Conservation (phyloP, 495 filamentous ascomycete genomes). For the Aspergillus bertholletiae region DNA sequence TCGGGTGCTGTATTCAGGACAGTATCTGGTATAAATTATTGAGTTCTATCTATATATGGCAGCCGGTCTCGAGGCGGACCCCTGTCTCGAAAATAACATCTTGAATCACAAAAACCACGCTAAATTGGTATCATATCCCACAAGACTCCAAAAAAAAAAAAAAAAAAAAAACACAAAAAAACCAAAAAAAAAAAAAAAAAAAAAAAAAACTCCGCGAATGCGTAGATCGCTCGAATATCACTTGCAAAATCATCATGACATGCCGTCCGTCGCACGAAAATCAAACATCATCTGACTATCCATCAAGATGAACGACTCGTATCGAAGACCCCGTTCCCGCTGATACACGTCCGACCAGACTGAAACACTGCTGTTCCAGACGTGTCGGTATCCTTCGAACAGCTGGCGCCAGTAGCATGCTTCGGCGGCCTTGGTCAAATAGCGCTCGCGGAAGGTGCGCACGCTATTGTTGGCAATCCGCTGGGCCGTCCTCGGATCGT, state of each 20-base stretch:
- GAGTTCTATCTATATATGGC: not conserved
- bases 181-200: not conserved
- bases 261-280: conserved; percentile 14
- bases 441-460: conserved; percentile 53
- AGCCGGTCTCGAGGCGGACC: too few species aligned
- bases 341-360: conserved; percentile 15
- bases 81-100: too few species aligned
- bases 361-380: conserved; percentile 35
- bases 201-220: not conserved
- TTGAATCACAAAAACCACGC: not conserved
- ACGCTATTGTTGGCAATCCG: conserved; percentile 54
- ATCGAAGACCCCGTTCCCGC: conserved; percentile 31
- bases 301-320: conserved; percentile 39
- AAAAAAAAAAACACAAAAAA: too few species aligned
- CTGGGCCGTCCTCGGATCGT: conserved; percentile 40
- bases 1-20: not conserved
- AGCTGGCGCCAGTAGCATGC: conserved; percentile 58
- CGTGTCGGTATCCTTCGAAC: conserved; percentile 43
- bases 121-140: not conserved
- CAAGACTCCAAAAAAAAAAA: too few species aligned
- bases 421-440: conserved; percentile 55
- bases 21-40: not conserved
- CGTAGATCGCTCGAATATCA: too few species aligned
- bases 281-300: conserved; percentile 32
- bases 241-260: not conserved